phyloP scores from a whole-genome alignment of 805 yeast genomes.

The Kazachstania kunashirensis region DNA sequence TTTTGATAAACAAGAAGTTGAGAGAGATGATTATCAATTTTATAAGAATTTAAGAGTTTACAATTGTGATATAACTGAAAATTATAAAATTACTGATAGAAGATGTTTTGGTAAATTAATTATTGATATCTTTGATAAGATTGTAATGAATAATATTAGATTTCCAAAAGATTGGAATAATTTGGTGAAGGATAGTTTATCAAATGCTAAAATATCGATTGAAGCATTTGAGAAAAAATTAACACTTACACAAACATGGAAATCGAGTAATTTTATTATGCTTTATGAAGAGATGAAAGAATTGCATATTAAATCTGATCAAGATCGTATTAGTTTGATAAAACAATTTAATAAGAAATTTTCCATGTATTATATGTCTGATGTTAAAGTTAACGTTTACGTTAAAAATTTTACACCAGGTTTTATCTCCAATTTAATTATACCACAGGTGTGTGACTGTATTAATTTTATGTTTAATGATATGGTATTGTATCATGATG shows the following conservation, averaged over 20 bases:
- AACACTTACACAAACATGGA: conserved; percentile 26
- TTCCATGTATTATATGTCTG: conserved; percentile 16
- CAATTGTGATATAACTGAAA: no score
- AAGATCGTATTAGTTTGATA: conserved; percentile 40
- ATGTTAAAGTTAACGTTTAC: background rate
- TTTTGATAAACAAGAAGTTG: conserved; percentile 22
- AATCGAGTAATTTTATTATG: conserved; percentile 40
- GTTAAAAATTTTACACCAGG: conserved; percentile 27
- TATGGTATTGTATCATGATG: conserved; percentile 1
- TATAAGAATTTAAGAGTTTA: no score
- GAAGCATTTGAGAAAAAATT: conserved; percentile 9
- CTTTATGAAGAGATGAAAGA: conserved; percentile 48
- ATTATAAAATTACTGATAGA: background rate
- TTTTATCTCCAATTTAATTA: conserved; percentile 45
- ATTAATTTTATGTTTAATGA: conserved; percentile 5
- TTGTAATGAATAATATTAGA: conserved; percentile 12
- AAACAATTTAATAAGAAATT: conserved; percentile 21
- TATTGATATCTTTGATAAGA: conserved; percentile 32
- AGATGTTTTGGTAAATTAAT: conserved; percentile 22
- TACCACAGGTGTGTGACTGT: conserved; percentile 51
- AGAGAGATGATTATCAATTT: background rate
- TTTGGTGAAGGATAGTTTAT: conserved; percentile 7
- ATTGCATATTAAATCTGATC: conserved; percentile 42
- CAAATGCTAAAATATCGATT: conserved; percentile 17
- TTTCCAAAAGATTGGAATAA: conserved; percentile 33